A percentile compares a stretch with the other conserved stretches of the same genome.
Evolutionary conservation across 2,329 filamentous ascomycete genomes (phyloP).

Genomic region (Beauveria australis): DNA sequence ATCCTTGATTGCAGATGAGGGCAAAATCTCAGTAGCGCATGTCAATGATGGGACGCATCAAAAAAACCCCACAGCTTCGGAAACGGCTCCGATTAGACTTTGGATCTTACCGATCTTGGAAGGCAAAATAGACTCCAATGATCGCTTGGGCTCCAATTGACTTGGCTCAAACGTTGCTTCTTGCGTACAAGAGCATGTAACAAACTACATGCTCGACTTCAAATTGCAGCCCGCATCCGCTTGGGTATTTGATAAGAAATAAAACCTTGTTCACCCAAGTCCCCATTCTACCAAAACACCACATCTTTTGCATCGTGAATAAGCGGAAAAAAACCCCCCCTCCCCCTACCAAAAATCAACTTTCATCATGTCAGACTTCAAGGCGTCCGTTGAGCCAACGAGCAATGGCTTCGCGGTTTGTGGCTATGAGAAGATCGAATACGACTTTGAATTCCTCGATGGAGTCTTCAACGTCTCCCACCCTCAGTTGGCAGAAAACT

Average conservation of each 20-base stretch:
- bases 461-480: slow-evolving; percentile 56
- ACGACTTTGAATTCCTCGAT: slow-evolving; percentile 67
- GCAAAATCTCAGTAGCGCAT: neutral
- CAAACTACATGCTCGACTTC: neutral
- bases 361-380: slow-evolving; percentile 20
- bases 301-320: neutral
- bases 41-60: neutral
- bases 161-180: neutral
- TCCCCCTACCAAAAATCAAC: neutral
- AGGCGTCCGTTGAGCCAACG: slow-evolving; percentile 56
- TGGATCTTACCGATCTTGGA: neutral
- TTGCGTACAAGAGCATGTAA: neutral
- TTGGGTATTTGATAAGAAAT: neutral
- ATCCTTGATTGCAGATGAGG: neutral
- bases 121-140: neutral
- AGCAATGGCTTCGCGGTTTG: slow-evolving; percentile 60
- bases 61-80: neutral
- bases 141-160: neutral
- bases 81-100: neutral
- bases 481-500: slow-evolving; percentile 54
- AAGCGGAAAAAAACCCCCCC: neutral
- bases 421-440: slow-evolving; percentile 69
- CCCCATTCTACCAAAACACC: neutral
- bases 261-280: too few relatives aligned
- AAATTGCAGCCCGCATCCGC: neutral